phyloP scores from a whole-genome alignment of 202 grass and related monocot species.

The Musa balbisiana region DNA sequence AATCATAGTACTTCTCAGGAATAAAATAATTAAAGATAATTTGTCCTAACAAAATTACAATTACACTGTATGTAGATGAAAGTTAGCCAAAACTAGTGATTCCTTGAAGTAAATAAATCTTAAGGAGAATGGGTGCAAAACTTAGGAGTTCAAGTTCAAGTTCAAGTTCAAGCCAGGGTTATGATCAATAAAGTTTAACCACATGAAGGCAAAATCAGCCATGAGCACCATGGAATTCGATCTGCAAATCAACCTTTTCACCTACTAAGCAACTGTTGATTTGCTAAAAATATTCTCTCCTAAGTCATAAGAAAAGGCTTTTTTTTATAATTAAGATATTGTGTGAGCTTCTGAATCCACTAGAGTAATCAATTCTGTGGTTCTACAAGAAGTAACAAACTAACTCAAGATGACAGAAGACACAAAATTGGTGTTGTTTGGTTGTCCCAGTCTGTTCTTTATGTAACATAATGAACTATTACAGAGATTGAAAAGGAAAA shows the following conservation, averaged over 20 bases:
- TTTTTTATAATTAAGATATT: background rate
- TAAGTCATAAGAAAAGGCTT: background rate
- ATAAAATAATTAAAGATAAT: background rate
- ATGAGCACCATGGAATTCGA: background rate
- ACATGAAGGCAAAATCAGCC: constrained; percentile 1
- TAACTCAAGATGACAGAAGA: too few relatives aligned
- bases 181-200: background rate
- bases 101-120: background rate
- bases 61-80: too few relatives aligned
- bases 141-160: background rate
- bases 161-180: background rate
- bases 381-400: background rate
- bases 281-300: background rate
- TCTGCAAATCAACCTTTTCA: background rate
- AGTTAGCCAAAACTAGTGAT: background rate
- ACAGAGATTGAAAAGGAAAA: background rate
- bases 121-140: background rate
- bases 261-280: background rate
- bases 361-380: background rate
- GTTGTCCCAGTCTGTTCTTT: background rate
- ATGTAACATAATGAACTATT: background rate
- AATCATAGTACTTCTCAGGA: background rate
- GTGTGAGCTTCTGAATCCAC: background rate
- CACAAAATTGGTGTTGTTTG: background rate
- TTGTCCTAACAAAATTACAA: too few relatives aligned